Base-by-base conservation (phyloP, 257 asterid genomes). In the Solanum paucissectum region DNA sequence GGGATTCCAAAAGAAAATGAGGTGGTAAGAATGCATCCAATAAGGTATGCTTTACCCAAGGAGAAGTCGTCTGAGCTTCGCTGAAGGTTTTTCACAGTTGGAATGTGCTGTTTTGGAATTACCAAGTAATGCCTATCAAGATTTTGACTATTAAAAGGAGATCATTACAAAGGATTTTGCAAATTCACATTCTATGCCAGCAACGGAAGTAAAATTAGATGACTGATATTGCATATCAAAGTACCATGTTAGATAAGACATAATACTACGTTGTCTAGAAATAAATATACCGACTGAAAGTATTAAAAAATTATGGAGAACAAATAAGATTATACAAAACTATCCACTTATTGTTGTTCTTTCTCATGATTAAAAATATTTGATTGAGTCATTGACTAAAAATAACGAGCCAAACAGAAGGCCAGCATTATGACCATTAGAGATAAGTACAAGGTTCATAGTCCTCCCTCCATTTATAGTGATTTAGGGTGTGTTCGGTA, bases 121-220 rank as follows among this genome's bases (percentile, higher is more conserved):
- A 95, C 99, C 93, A 95, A 92, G 94, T 97, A 97, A 91, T 95
- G 99, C 96, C 96, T 95, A 87, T 88, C 86, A 86, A 58, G 37
- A 46, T 25, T 87, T 20, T 34, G 40, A 25, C 40, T 85, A 60
- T 74, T 18, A 55, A 55, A 25, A 68, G 73, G 11, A 46, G 55
- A 66, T 18, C 21, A 75, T n/a, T 52, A 38, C 23, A 77, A 83
- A 27, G n/a, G 38, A 12, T n/a, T 38, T 55, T 18, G 34, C 37
- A 87, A 38, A 40, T 58, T 46, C 20, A 20, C 40, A 81, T 3
- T 46, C 85, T 46, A 18, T 6, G 38, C 38, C 13, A 81, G 3
- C 5, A n/a, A 44, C 2, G 13, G 64, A 16, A 27, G 27, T 27
- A 62, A 6, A 81, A 3, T 44, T 44, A 8, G 27, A 46, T 81